These are phyloP conservation scores for Phytophthora brassicae DNA, from an alignment of 352 stramenopile species.

Conservation along the genomic window DNA sequence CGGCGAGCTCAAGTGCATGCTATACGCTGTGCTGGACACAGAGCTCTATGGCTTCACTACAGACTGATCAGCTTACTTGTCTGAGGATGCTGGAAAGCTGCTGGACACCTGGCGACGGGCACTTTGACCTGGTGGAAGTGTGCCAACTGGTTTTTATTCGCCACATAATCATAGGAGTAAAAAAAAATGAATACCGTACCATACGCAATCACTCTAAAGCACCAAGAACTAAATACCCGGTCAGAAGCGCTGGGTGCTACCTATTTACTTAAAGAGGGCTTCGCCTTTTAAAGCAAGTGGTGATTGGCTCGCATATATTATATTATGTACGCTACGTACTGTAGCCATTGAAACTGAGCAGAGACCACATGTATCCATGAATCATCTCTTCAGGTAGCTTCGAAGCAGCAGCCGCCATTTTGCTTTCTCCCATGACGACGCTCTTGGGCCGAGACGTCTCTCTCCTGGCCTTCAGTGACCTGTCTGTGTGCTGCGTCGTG, in stretches of 20 bases:
- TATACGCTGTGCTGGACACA: constrained; percentile 62
- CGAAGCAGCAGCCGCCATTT: constrained; percentile 8
- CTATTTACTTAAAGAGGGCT: neutral
- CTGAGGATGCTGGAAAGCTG: constrained; percentile 5
- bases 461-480: constrained; percentile 18
- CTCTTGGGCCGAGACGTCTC: constrained; percentile 6
- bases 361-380: no score
- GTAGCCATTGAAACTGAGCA: no score
- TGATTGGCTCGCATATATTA: no score
- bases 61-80: constrained; percentile 23
- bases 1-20: constrained; percentile 65
- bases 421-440: constrained; percentile 6
- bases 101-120: neutral
- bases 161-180: no score
- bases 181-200: no score
- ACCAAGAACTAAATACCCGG: no score
- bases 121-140: constrained; percentile 22
- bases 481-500: constrained; percentile 28
- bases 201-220: constrained; percentile 31
- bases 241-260: no score
- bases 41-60: constrained; percentile 73
- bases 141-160: constrained; percentile 13
- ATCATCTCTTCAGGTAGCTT: constrained; percentile 13
- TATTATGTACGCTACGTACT: no score
- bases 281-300: no score